Base-by-base conservation (phyloP, 768 basidiomycete species). In the Fomitopsis pulvina region DNA sequence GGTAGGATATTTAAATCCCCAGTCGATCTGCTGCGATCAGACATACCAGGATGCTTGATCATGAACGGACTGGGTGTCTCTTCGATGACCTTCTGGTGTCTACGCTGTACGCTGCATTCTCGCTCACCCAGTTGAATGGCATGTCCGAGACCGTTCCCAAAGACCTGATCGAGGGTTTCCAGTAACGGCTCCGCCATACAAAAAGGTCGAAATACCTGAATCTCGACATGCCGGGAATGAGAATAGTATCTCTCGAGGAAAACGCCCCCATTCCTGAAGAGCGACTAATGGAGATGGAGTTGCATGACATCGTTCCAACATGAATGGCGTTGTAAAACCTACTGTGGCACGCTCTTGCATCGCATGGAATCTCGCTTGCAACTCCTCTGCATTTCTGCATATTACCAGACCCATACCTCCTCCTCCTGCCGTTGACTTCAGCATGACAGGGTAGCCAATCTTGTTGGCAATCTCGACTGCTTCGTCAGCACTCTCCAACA, bases 31-130 rank as follows among this genome's bases (percentile, higher is more conserved):
- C n/a, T 1, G 26, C 24, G 12, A 14, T 22, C 2, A 28, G 5
- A 56, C 68, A 26, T 53, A 77, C 81, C 76, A 26, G 73, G 70
- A 60, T 72, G 66, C 2, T 57, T 47, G 1, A 61, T 46, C 34
- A 80, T 68, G 57, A 82, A 84, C 0, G 83, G 80, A 55, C 80
- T 81, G 0, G 81, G 80, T 3, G 77, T 73, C 57, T 87, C 85
- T 54, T 87, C 85, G 21, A 87, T 76, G 2, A 87, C 73, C 60
- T 87, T 87, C 61, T 87, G 85, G 54, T 85, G 80, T 26, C 84
- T 66, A 26, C 85, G 68, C 57, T 87, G 85, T 8, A 83, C 64
- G 42, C 80, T 83, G 55, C 85, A 85, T 60, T 87, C 85, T 12
- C 85, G 71, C 59, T 86, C 84, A 30, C 80, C 79, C 69, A 84